Evolutionary conservation across 1,139 yeast genomes (phyloP).

Genomic region (Scheffersomyces illinoinensis): DNA sequence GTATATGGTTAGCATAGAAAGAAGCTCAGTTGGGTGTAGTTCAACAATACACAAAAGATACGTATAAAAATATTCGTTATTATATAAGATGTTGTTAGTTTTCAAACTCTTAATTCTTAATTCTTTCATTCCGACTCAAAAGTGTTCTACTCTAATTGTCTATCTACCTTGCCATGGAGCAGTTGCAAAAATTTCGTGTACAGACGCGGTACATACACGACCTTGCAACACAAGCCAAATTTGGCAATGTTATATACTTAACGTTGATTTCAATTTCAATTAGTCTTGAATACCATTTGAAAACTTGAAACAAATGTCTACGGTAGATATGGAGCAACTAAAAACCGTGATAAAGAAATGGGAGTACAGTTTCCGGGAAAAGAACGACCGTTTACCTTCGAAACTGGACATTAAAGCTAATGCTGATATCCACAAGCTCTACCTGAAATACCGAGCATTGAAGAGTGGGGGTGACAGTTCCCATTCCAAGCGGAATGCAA

Average conservation of each 20-base stretch:
- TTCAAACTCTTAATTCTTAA: neutral
- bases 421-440: constrained; percentile 40
- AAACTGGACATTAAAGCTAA: constrained; percentile 54
- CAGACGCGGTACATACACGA: neutral
- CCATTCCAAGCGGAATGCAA: neutral
- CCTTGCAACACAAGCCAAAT: neutral
- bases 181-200: neutral
- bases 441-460: constrained; percentile 42
- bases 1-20: neutral
- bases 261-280: neutral
- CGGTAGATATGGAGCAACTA: constrained; percentile 16
- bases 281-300: no score
- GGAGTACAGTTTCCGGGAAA: constrained; percentile 53
- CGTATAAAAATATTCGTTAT: no score
- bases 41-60: no score
- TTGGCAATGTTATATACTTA: neutral
- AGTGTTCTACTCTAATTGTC: neutral
- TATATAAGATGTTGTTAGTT: neutral
- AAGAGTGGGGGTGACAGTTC: constrained; percentile 12
- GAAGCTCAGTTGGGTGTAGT: no score
- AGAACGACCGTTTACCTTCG: constrained; percentile 51
- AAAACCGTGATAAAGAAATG: constrained; percentile 58
- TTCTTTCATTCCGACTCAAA: neutral
- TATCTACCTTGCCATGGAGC: neutral
- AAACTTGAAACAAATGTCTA: neutral